Percentiles rank a stretch among this genome's conserved stretches.
Conservation (phyloP, 75 land plant genomes). For the Picea sitchensis region DNA sequence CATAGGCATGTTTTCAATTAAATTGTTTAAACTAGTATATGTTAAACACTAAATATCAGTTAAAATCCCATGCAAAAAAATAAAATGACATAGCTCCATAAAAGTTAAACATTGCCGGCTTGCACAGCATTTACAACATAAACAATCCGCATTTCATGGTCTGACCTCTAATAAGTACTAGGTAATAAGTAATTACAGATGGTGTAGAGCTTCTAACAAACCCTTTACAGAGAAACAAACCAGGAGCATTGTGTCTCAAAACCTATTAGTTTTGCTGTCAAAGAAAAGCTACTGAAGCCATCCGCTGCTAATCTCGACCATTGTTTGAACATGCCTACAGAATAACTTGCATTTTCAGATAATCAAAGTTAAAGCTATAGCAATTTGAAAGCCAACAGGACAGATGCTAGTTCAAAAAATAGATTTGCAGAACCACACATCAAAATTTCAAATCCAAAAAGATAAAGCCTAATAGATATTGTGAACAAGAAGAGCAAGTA, state of each 20-base stretch:
- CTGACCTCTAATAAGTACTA: neutral
- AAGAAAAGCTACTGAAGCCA: neutral
- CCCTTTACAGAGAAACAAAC: conserved; percentile 4
- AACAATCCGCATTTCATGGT: neutral
- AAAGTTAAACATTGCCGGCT: neutral
- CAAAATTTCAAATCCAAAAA: neutral
- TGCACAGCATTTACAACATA: conserved; percentile 4
- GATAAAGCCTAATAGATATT: neutral
- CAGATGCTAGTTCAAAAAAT: neutral
- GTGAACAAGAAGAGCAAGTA: neutral
- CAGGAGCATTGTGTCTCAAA: conserved; percentile 4
- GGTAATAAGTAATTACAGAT: conserved; percentile 4
- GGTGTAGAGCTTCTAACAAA: conserved; percentile 2
- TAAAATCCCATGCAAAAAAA: neutral
- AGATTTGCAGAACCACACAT: neutral
- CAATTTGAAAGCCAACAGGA: neutral
- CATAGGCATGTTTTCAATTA: neutral
- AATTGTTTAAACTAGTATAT: neutral
- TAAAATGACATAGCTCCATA: neutral
- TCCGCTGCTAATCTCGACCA: neutral
- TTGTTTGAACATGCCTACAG: neutral
- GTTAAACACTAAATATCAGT: neutral
- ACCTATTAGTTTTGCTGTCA: neutral
- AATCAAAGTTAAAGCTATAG: neutral
- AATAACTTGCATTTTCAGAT: conserved; percentile 1